These are phyloP conservation scores for Cercospora sojina DNA, from an alignment of 2,329 filamentous ascomycete genomes.

Conservation along the genomic window DNA sequence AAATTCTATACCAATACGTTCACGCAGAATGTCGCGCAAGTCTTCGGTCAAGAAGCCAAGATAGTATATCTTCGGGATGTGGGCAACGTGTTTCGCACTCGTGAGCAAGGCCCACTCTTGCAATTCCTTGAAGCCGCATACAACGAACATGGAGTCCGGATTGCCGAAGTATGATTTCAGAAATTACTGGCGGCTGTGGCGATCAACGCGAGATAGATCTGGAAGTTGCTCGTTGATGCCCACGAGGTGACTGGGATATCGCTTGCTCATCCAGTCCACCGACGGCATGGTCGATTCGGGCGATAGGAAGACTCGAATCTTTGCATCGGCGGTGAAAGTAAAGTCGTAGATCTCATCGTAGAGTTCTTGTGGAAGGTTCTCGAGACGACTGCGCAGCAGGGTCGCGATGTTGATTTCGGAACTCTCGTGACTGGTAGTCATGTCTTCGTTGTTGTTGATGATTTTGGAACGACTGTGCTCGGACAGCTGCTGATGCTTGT, in stretches of 20 bases:
- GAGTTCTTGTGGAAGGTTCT: neutral
- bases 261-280: neutral
- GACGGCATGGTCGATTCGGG: neutral
- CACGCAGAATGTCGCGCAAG: neutral
- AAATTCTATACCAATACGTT: neutral
- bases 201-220: neutral
- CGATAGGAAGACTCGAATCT: neutral
- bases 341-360: neutral
- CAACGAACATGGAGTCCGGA: neutral
- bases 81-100: too few relatives aligned
- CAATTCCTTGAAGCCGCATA: neutral
- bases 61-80: neutral
- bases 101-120: neutral
- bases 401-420: neutral
- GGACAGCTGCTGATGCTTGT: neutral
- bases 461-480: neutral
- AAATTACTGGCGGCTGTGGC: neutral
- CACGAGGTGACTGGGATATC: neutral
- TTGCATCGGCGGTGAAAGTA: neutral
- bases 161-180: neutral
- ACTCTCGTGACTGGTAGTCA: neutral
- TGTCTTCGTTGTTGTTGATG: neutral
- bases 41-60: neutral
- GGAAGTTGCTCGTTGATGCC: neutral
- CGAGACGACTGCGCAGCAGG: neutral